Conservation (phyloP, 1,284 basidiomycete species). For the Termitomyces sp. region DNA sequence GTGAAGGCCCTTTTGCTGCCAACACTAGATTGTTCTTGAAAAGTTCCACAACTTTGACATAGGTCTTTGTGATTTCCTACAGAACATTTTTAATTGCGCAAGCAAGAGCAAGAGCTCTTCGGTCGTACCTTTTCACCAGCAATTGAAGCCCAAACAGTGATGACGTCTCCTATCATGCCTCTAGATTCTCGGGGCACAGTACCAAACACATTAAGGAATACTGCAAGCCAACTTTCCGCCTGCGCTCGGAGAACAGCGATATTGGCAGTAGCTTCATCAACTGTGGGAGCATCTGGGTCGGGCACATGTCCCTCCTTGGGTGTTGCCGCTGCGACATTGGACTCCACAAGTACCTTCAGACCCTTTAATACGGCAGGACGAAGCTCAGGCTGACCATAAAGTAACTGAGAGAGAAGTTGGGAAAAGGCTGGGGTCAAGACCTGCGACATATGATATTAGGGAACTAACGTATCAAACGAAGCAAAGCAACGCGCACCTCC, state of each 20-base stretch:
- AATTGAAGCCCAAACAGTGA: constrained; percentile 82
- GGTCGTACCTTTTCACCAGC: constrained; percentile 61
- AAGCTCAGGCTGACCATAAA: constrained; percentile 85
- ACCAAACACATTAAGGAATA: constrained; percentile 96
- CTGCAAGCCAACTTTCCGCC: constrained; percentile 89
- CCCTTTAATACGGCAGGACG: constrained; percentile 80
- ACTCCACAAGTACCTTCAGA: constrained; percentile 77
- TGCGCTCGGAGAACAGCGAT: constrained; percentile 73
- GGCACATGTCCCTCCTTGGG: constrained; percentile 30
- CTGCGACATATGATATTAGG: constrained; percentile 31
- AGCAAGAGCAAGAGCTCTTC: neutral
- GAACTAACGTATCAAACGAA: neutral
- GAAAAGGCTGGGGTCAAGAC: constrained; percentile 73
- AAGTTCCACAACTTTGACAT: constrained; percentile 72
- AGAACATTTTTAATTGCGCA: neutral
- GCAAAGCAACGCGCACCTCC: constrained; percentile 33
- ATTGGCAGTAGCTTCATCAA: constrained; percentile 62
- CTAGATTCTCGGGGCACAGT: constrained; percentile 75
- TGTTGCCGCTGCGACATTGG: constrained; percentile 48
- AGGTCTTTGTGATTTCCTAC: constrained; percentile 78
- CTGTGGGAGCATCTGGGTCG: constrained; percentile 33
- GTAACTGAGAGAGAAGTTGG: constrained; percentile 83
- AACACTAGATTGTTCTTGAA: constrained; percentile 68
- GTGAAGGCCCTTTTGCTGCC: constrained; percentile 31
- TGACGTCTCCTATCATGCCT: constrained; percentile 84